Conservation (phyloP, 2,329 filamentous ascomycete genomes). For the Zasmidium angulare region DNA sequence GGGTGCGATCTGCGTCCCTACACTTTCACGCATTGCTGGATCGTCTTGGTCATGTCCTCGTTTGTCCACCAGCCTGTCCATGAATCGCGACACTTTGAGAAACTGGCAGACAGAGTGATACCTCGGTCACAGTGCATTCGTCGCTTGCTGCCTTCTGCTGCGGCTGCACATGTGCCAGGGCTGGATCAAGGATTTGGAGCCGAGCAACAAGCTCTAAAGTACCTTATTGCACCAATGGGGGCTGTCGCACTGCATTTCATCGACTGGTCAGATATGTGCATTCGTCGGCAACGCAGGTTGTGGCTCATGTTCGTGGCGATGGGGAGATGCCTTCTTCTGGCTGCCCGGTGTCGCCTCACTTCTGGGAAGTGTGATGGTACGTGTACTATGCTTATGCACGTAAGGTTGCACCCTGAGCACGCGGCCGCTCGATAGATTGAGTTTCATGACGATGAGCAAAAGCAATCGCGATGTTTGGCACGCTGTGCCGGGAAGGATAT, state of each 20-base stretch:
- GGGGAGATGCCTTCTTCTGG: background rate
- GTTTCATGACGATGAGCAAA: slow-evolving; percentile 12
- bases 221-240: background rate
- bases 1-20: too few species aligned
- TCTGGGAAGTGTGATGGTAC: background rate
- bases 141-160: background rate
- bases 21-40: too few species aligned
- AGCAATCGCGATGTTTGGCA: slow-evolving; percentile 1
- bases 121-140: background rate
- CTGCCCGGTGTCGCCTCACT: background rate
- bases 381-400: background rate
- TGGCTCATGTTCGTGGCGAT: background rate
- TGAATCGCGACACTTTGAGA: background rate
- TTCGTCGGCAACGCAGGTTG: background rate
- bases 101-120: background rate
- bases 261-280: background rate
- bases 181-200: background rate
- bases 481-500: background rate
- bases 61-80: background rate
- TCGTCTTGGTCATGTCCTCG: background rate
- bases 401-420: slow-evolving; percentile 1
- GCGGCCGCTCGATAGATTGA: slow-evolving; percentile 9
- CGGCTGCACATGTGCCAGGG: background rate
- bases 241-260: background rate
- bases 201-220: background rate